Conservation (phyloP, 352 stramenopile species). For the Phytopythium aichiense region DNA sequence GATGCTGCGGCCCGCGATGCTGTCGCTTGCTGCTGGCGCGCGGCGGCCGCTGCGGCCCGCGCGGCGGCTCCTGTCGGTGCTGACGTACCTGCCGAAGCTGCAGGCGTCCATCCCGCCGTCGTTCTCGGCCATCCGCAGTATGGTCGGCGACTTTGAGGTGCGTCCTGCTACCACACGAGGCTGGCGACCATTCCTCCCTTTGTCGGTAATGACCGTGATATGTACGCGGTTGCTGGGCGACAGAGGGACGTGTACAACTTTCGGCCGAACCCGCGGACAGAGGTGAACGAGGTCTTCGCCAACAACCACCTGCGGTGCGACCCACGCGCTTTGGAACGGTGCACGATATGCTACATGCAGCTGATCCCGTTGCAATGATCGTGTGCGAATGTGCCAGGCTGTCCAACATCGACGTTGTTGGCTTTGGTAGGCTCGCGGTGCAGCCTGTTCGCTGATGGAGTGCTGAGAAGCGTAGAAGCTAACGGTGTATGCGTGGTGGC, state of each 20-base stretch:
- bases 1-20: not conserved
- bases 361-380: not conserved
- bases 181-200: too few species aligned
- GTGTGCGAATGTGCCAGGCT: conserved; percentile 17
- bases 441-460: not conserved
- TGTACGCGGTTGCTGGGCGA: not conserved
- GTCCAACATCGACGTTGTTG: conserved; percentile 66
- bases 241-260: conserved; percentile 44
- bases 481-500: not conserved
- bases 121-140: conserved; percentile 32
- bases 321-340: not conserved
- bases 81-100: conserved; percentile 46
- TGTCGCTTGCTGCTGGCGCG: not conserved
- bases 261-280: conserved; percentile 27
- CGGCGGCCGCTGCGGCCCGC: not conserved
- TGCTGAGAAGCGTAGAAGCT: not conserved
- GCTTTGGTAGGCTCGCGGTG: conserved; percentile 39
- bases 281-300: conserved; percentile 61
- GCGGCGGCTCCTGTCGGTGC: conserved; percentile 23
- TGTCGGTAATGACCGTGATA: not conserved
- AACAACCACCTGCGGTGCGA: conserved; percentile 65
- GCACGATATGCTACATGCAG: not conserved
- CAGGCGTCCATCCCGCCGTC: conserved; percentile 38
- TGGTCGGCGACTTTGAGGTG: conserved; percentile 51
- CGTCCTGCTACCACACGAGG: not conserved